These are phyloP conservation scores for Annona squamosa DNA, from an alignment of 164 flowering plant genomes.

Conservation along the genomic window DNA sequence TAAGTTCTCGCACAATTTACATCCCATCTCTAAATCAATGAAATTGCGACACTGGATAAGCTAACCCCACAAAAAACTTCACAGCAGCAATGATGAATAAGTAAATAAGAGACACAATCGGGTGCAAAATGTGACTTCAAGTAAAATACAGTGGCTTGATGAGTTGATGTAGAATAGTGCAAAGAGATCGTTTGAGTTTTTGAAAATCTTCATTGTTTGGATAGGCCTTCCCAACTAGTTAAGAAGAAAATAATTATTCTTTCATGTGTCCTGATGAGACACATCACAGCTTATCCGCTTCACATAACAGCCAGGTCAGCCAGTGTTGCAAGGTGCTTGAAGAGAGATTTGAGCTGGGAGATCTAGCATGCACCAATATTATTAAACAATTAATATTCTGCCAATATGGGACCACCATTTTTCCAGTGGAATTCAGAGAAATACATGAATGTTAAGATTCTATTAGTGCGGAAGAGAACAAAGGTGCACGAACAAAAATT, in stretches of 20 bases:
- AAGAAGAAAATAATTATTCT: no score
- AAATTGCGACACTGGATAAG: neutral
- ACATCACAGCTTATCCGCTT: no score
- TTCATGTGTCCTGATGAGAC: no score
- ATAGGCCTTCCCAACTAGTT: no score
- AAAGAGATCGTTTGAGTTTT: no score
- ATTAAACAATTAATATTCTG: neutral
- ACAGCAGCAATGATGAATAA: no score
- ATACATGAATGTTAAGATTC: neutral
- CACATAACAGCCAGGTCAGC: no score
- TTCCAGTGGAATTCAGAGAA: neutral
- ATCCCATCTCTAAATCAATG: neutral
- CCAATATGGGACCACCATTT: neutral
- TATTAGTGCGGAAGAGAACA: neutral
- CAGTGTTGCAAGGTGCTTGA: neutral
- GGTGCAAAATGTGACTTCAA: no score
- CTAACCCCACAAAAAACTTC: neutral
- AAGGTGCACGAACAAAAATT: neutral
- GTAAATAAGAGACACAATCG: neutral
- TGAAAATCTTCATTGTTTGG: no score
- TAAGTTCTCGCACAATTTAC: neutral
- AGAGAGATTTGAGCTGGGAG: neutral
- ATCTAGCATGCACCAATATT: neutral
- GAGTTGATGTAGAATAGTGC: no score
- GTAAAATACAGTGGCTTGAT: no score